Base-by-base conservation (phyloP, 2,329 filamentous ascomycete genomes). In the Calonectria pseudoturangicola region DNA sequence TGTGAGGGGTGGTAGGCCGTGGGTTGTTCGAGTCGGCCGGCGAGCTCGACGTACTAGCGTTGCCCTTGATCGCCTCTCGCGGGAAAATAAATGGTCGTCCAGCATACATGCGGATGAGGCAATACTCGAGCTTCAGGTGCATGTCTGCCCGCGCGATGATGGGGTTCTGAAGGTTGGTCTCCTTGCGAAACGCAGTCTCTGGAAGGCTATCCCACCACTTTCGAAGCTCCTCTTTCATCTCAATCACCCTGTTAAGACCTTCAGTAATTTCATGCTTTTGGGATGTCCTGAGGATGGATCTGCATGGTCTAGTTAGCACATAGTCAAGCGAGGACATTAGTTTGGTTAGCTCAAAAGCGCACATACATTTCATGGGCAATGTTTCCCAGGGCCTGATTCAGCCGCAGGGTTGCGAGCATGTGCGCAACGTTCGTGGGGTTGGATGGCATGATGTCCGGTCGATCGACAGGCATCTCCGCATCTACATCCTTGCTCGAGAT, bases 51-150 rank as follows among this genome's bases (percentile, higher is more conserved):
- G 79, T 81, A 70, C 78, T 82, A 72, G 68, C 80, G 72, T 74
- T 79, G 50, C 68, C 79, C 68, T 67, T 77, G 72, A 76, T 79
- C 70, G 70, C 75, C 54, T 79, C 77, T 16, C 79, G 77, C 58
- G 81, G 83, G 73, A 90, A 87, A 25, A 90, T 85, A 75, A 90
- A 90, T 2, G 87, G 87, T 2, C 89, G 86, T 18, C 89, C 89
- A 65, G 89, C 85, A 71, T 89, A 90, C 77, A 90, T 88, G 51
- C 88, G 84, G 3, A 88, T 84, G 51, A 89, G 83, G 75, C 88
- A 88, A 76, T 89, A 89, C 72, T 89, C 88, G 3, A 90, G 82
- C 68, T 87, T 86, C 10, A 90, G 79, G 69, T 90, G 89, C 47
- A 88, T 85, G 51, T 87, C 87, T 6, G 86, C 84, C 12, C 88